phyloP scores from a whole-genome alignment of 1,284 basidiomycete genomes.

The Singerocomus rubriflavus region DNA sequence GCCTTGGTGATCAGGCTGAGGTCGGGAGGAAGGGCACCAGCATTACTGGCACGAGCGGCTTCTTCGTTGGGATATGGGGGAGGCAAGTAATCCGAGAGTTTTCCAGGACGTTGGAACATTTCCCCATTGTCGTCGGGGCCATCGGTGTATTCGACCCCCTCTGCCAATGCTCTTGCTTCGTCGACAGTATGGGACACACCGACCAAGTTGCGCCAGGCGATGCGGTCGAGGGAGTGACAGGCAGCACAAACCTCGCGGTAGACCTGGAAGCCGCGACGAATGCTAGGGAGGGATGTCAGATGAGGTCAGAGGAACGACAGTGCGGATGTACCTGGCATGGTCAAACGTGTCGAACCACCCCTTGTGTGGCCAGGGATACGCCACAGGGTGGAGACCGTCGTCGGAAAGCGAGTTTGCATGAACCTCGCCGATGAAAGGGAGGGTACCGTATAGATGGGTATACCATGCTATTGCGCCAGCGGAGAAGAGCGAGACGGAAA shows the following conservation, averaged over 20 bases:
- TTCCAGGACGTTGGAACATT: conserved; percentile 98
- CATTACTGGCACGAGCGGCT: conserved; percentile 93
- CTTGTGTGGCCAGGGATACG: conserved; percentile 90
- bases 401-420: conserved; percentile 90
- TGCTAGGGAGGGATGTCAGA: conserved; percentile 48
- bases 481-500: conserved; percentile 75
- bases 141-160: conserved; percentile 96
- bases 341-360: conserved; percentile 91
- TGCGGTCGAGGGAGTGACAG: conserved; percentile 98
- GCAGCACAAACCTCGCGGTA: conserved; percentile 99
- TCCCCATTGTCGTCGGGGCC: conserved; percentile 95
- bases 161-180: conserved; percentile 90
- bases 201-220: conserved; percentile 99
- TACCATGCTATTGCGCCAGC: conserved; percentile 95
- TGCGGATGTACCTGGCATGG: conserved; percentile 73
- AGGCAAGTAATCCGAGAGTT: conserved; percentile 96
- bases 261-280: conserved; percentile 97
- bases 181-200: conserved; percentile 96
- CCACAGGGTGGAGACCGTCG: conserved; percentile 89
- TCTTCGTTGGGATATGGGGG: conserved; percentile 97
- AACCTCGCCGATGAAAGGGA: conserved; percentile 85
- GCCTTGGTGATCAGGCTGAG: conserved; percentile 98
- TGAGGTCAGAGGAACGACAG: conserved; percentile 3
- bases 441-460: conserved; percentile 87
- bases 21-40: conserved; percentile 95